A percentile compares a stretch with the other conserved stretches of the same genome.
Conservation (phyloP, 768 basidiomycete genomes). For the Tricholoma sp. region DNA sequence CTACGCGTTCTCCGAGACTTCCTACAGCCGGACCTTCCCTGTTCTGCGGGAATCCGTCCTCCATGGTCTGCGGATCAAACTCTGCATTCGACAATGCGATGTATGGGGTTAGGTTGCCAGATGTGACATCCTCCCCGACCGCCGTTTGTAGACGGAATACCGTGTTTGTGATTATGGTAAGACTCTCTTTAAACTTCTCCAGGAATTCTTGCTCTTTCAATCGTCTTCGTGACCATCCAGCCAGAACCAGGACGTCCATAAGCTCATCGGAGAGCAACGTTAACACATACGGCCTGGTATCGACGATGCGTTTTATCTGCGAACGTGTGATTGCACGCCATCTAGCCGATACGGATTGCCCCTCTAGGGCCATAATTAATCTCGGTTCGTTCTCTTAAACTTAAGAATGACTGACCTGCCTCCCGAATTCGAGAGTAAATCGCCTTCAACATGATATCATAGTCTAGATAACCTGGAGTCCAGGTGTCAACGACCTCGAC, state of each 20-base stretch:
- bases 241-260: conserved; percentile 5
- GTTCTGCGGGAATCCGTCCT: neutral
- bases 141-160: conserved; percentile 4
- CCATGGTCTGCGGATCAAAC: conserved; percentile 5
- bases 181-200: neutral
- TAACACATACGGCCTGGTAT: conserved; percentile 21
- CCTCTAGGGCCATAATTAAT: conserved; percentile 26
- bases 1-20: neutral
- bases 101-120: conserved; percentile 2
- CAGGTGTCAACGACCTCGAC: conserved; percentile 29
- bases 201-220: neutral
- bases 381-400: neutral
- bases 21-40: neutral
- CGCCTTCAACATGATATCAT: conserved; percentile 22
- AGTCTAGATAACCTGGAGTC: conserved; percentile 23
- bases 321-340: conserved; percentile 53
- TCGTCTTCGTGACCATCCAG: conserved; percentile 2
- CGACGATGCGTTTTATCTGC: conserved; percentile 24
- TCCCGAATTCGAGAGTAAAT: conserved; percentile 37
- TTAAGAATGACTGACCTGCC: conserved; percentile 27
- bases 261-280: conserved; percentile 1
- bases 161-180: conserved; percentile 1
- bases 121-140: conserved; percentile 3
- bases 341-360: conserved; percentile 46
- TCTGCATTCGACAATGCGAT: neutral